Conservation (phyloP, 2,329 filamentous ascomycete genomes). For the Rutstroemia sp. region DNA sequence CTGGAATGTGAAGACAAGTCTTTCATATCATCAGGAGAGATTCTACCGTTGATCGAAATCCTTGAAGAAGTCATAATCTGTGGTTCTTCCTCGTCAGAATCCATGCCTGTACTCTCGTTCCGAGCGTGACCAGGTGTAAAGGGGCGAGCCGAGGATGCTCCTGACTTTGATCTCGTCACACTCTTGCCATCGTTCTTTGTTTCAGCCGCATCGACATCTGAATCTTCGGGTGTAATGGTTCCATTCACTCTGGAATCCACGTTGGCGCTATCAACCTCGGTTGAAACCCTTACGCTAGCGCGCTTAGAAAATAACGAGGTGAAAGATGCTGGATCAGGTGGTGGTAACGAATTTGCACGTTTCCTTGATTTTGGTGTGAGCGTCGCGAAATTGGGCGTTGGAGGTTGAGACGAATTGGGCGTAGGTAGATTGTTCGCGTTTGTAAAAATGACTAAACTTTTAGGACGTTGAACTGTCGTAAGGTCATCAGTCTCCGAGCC, state of each 20-base stretch:
- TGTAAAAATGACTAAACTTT: constrained; percentile 36
- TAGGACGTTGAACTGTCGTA: constrained; percentile 30
- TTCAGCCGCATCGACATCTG: constrained; percentile 2
- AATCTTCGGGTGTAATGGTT: constrained; percentile 5
- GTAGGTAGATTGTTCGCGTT: constrained; percentile 23
- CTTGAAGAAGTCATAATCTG: constrained; percentile 31
- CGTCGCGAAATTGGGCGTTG: constrained; percentile 9
- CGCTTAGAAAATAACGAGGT: constrained; percentile 15
- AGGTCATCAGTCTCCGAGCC: constrained; percentile 31
- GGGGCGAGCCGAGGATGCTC: too few relatives aligned
- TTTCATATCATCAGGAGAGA: constrained; percentile 21
- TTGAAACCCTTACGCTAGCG: neutral
- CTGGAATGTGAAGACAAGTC: constrained; percentile 20
- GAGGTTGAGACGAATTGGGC: constrained; percentile 21
- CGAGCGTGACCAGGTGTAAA: too few relatives aligned
- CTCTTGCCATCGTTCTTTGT: constrained; percentile 2
- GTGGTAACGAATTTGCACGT: constrained; percentile 26
- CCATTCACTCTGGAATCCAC: constrained; percentile 1
- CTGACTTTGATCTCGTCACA: neutral
- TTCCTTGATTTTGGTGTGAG: constrained; percentile 17
- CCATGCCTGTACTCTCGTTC: too few relatives aligned
- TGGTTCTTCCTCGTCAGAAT: constrained; percentile 25
- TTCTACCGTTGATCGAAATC: constrained; percentile 25
- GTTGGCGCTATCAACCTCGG: neutral
- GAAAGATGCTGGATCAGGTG: constrained; percentile 17